Percentiles rank a stretch among this genome's conserved stretches.
Conservation (phyloP, 1,284 basidiomycete genomes). For the Sphagnurus paluster region DNA sequence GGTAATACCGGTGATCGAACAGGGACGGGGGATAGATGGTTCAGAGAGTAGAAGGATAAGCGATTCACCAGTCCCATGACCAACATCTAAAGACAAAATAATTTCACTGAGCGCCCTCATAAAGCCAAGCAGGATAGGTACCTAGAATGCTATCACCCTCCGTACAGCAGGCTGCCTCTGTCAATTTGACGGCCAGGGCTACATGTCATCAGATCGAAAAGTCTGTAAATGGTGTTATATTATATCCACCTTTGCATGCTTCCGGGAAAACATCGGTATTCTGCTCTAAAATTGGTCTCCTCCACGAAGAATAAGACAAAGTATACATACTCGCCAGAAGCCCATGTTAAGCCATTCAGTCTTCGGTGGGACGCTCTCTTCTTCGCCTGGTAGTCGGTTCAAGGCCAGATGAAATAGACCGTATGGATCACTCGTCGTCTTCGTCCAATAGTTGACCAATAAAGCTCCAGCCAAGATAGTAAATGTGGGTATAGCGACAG, state of each 20-base stretch:
- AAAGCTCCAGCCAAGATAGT: constrained; percentile 3
- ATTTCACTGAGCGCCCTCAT: background rate
- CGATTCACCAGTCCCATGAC: constrained; percentile 73
- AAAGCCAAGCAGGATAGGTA: constrained; percentile 12
- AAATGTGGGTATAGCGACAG: background rate
- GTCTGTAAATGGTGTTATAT: background rate
- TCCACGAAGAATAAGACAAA: background rate
- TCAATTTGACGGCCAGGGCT: constrained; percentile 59
- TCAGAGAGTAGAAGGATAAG: constrained; percentile 50
- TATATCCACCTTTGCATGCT: constrained; percentile 54
- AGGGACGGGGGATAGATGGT: constrained; percentile 47
- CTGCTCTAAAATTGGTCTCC: constrained; percentile 27
- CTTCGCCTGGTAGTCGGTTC: constrained; percentile 40
- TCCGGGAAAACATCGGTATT: constrained; percentile 52
- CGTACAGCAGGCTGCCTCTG: constrained; percentile 43
- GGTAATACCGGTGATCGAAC: constrained; percentile 59
- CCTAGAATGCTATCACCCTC: constrained; percentile 46
- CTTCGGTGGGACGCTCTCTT: constrained; percentile 31
- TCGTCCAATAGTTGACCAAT: constrained; percentile 4
- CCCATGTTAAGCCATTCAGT: constrained; percentile 75
- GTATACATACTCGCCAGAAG: constrained; percentile 52
- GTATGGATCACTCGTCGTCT: constrained; percentile 44
- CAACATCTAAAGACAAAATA: no score
- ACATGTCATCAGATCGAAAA: background rate
- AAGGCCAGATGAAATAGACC: constrained; percentile 52